Conservation (phyloP, 2,329 filamentous ascomycete species). For the Emmonsiellopsis sp. region DNA sequence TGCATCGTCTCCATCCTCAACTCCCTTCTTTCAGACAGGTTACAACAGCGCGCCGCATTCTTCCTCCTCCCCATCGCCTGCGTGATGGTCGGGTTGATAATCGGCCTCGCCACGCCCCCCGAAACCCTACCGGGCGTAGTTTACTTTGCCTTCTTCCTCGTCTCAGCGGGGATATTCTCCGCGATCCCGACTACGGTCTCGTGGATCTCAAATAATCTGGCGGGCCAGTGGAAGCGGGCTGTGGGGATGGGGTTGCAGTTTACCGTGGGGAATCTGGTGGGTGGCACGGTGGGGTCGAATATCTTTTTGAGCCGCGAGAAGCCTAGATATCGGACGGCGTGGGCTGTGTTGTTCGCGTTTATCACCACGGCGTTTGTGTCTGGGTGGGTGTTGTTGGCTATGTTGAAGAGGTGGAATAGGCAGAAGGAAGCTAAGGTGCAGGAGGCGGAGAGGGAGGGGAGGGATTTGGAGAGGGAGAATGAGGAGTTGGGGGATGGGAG, state of each 20-base stretch:
- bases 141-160: conserved; percentile 31
- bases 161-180: conserved; percentile 28
- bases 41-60: conserved; percentile 22
- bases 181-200: conserved; percentile 28
- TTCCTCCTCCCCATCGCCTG: conserved; percentile 22
- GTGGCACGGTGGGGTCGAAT: conserved; percentile 6
- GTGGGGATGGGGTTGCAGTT: conserved; percentile 52
- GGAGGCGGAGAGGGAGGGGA: not conserved
- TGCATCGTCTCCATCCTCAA: conserved; percentile 16
- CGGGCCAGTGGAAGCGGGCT: conserved; percentile 40
- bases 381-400: not conserved
- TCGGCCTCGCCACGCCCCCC: conserved; percentile 21
- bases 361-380: not conserved
- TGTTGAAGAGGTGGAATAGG: conserved; percentile 1
- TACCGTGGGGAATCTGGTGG: conserved; percentile 39
- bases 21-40: conserved; percentile 24
- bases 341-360: not conserved
- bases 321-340: conserved; percentile 3
- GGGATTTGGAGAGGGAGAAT: conserved; percentile 1
- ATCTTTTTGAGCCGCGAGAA: conserved; percentile 6
- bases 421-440: not conserved
- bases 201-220: conserved; percentile 46
- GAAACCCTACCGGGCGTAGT: conserved; percentile 16
- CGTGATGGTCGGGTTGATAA: conserved; percentile 26
- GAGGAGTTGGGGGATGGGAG: conserved; percentile 1